phyloP scores from a whole-genome alignment of 202 grass and related monocot species.

The Digitaria exilis region DNA sequence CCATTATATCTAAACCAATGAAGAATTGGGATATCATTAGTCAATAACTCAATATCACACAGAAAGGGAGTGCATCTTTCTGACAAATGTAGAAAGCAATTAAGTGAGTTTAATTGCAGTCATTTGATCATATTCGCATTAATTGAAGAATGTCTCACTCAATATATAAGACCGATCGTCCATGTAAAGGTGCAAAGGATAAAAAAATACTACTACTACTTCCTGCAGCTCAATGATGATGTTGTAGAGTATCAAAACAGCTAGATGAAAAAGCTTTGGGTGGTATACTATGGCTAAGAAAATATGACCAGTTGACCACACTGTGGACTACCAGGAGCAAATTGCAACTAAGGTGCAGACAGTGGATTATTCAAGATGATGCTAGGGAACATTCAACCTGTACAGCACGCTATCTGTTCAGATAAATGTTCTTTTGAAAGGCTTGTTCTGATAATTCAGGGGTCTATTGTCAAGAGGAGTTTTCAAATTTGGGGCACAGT shows the following conservation, averaged over 20 bases:
- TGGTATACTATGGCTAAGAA: conserved; percentile 1
- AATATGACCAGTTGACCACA: background rate
- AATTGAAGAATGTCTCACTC: background rate
- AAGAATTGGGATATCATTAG: background rate
- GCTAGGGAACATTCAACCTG: too few species aligned
- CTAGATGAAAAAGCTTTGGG: background rate
- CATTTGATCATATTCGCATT: background rate
- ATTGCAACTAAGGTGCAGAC: background rate
- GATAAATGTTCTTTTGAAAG: too few species aligned
- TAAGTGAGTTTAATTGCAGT: background rate
- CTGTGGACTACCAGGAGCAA: background rate
- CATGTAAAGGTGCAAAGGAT: background rate
- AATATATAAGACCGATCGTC: background rate
- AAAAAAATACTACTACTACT: background rate
- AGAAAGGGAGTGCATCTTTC: background rate
- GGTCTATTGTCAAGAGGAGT: too few species aligned
- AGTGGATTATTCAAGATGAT: background rate
- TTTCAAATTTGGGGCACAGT: background rate
- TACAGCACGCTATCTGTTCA: too few species aligned
- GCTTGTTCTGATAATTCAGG: too few species aligned
- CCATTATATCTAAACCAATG: background rate
- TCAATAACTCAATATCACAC: background rate
- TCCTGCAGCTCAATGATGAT: background rate
- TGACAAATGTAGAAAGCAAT: background rate
- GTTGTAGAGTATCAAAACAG: background rate